Percentiles rank a stretch among this genome's conserved stretches.
phyloP scores from a whole-genome alignment of 2,329 filamentous ascomycete genomes.

The Arthrobotrys pseudoclavata region DNA sequence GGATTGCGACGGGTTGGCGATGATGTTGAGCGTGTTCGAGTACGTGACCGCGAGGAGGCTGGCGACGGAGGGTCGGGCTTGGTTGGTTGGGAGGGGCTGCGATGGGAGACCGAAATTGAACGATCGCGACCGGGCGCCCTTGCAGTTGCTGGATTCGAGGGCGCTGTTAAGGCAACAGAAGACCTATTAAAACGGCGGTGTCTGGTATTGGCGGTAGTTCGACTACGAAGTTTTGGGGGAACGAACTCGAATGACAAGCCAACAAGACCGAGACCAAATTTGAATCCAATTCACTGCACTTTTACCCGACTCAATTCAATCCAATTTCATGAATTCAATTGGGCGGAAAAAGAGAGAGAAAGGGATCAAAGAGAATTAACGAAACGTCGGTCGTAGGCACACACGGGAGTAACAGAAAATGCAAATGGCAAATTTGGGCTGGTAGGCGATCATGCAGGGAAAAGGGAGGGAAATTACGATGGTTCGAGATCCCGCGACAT shows the following conservation, averaged over 20 bases:
- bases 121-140: slow-evolving; percentile 36
- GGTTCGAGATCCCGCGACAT: slow-evolving; percentile 42
- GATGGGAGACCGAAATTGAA: slow-evolving; percentile 15
- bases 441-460: slow-evolving; percentile 53
- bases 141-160: slow-evolving; percentile 4
- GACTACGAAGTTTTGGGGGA: slow-evolving; percentile 37
- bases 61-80: slow-evolving; percentile 29
- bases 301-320: slow-evolving; percentile 1
- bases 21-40: slow-evolving; percentile 27
- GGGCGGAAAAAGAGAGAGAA: not conserved
- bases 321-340: not conserved
- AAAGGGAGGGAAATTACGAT: slow-evolving; percentile 57
- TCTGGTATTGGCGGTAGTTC: slow-evolving; percentile 35
- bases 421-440: slow-evolving; percentile 26
- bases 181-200: slow-evolving; percentile 18
- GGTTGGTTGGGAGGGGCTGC: slow-evolving; percentile 13
- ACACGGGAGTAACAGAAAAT: slow-evolving; percentile 8
- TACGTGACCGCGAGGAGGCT: slow-evolving; percentile 24
- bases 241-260: slow-evolving; percentile 51
- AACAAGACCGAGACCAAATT: slow-evolving; percentile 50
- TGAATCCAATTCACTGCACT: not conserved
- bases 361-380: not conserved
- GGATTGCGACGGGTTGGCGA: slow-evolving; percentile 35
- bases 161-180: slow-evolving; percentile 11
- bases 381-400: slow-evolving; percentile 10